Base-by-base conservation (phyloP, 139 green algal species). In the Spirogloea muscicola region DNA sequence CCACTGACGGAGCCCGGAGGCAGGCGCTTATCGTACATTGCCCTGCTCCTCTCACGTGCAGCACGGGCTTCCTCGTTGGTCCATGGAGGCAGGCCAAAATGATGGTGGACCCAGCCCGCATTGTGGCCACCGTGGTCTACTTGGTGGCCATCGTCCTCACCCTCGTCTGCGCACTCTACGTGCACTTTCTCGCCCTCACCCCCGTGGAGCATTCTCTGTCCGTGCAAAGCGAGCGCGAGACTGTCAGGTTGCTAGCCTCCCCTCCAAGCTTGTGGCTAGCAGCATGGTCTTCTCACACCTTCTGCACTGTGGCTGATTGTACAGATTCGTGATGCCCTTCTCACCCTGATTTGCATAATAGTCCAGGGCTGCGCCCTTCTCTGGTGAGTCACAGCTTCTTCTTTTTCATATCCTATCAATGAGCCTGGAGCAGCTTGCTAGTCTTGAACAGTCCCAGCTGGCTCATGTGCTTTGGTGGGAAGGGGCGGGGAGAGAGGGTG, bases 81-180 rank as follows among this genome's bases (percentile, higher is more conserved):
- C 89, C 89, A 18, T 44, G 36, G 39, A 84, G 86, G 61, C 88
- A 93, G 55, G 46, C 88, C 33, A 70, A 77, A 6, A 87, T 85
- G 61, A 93, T 93, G 88, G 87, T 93, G 78, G 79, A 91, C 10
- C 65, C 51, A 2, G 66, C 72, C 13, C 80, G 88, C 18, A 61
- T 66, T 18, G 18, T 87, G 4, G 84, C 88, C 7, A 88, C 88
- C 18, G 40, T 75, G 51, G 59, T 92, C 3, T 92, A 91, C 66
- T 40, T 92, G 3, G 58, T 70, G 2, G 29, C 72, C 7, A 84
- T 92, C 25, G 61, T 86, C 1, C 62, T 81, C 13, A 92, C 88
- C 0, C 70, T 90, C 43, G 74, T 82, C 38, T 69, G 68, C 21
- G 84, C 84, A 9, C 71, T 88, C 42, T 82, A 76, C 49, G 83